phyloP scores from a whole-genome alignment of 768 basidiomycete genomes.

The Trametes gibbosa region DNA sequence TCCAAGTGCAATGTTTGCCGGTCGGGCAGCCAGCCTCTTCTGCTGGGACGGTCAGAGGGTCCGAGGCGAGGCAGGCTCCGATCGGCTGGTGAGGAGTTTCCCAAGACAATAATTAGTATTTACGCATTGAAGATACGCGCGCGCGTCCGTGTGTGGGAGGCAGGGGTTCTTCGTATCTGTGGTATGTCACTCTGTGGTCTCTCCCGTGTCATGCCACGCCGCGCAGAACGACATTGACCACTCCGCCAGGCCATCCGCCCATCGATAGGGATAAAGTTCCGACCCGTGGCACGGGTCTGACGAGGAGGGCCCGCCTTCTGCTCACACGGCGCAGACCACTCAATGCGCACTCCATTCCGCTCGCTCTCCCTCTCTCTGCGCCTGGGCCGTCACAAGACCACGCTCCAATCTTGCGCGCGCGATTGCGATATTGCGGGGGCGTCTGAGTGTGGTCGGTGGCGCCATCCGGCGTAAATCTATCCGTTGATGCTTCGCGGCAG shows the following conservation, averaged over 20 bases:
- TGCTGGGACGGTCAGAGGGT: slow-evolving; percentile 1
- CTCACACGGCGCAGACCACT: slow-evolving; percentile 10
- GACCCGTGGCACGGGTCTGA: slow-evolving; percentile 10
- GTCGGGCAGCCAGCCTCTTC: background rate
- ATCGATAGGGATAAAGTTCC: slow-evolving; percentile 19
- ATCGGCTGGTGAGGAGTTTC: slow-evolving; percentile 12
- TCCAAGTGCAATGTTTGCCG: background rate
- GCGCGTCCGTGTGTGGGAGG: background rate
- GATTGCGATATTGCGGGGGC: slow-evolving; percentile 11
- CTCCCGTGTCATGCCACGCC: slow-evolving; percentile 4
- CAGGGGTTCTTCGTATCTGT: slow-evolving; percentile 1
- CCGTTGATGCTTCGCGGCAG: slow-evolving; percentile 17
- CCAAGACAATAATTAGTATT: slow-evolving; percentile 15
- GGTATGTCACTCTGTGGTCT: background rate
- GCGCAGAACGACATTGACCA: slow-evolving; percentile 7
- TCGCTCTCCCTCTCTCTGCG: background rate
- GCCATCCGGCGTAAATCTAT: slow-evolving; percentile 5
- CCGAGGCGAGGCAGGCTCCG: slow-evolving; percentile 8
- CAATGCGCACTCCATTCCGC: slow-evolving; percentile 6
- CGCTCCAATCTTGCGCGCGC: slow-evolving; percentile 10
- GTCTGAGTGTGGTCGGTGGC: slow-evolving; percentile 6
- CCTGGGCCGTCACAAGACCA: slow-evolving; percentile 13
- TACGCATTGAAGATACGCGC: slow-evolving; percentile 10
- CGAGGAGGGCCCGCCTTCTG: slow-evolving; percentile 1
- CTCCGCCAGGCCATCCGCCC: background rate